Evolutionary conservation across 2,329 filamentous ascomycete species (phyloP), one percentile per base, ranked within the genome.

Genomic region (Xylaria sp.): DNA sequence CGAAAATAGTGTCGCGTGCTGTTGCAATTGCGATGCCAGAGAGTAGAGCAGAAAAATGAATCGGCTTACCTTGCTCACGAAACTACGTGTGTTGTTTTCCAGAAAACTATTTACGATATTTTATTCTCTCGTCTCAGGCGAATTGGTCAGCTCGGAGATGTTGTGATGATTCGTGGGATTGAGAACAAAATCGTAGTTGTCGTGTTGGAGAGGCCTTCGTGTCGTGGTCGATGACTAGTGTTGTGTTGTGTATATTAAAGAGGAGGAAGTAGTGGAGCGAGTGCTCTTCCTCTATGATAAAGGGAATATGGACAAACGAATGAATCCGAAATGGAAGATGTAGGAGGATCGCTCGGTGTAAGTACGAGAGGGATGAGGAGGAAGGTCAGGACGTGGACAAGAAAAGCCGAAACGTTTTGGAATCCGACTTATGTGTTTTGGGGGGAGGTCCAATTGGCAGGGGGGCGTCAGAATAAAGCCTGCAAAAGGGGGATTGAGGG

Each of bases 381-480:
- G 74, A 75, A 77, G 65, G 75, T 75, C 70, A 75, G 75, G 77
- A 77, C 77, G 74, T 76, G 75, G 73, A 76, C 74, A 73, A 76
- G 76, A 79, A 78, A 78, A 77, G 74, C 77, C 77, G 76, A 78
- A 75, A 78, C 77, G 77, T 78, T 77, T 79, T 77, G 77, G 75
- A 79, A 77, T 65, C 69, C 58, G 59, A 70, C 62, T 66, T 65
- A 65, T 66, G 65, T 63, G 56, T 64, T 71, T 71, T 68, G 58
- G 68, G 68, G 65, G 63, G 54, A 53, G 13, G 44, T 26, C 48
- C 46, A 31, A 59, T 33, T 26, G 53, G 53, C 60, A 65, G 48
- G 61, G 69, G 67, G 69, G 67, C 15, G 69, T 63, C 67, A 17
- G 58, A 62, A 61, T 69, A 68, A 36, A 54, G 44, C 59, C 56